Base-by-base conservation (phyloP, 805 yeast species). In the Suhomyces tanzawaensis region DNA sequence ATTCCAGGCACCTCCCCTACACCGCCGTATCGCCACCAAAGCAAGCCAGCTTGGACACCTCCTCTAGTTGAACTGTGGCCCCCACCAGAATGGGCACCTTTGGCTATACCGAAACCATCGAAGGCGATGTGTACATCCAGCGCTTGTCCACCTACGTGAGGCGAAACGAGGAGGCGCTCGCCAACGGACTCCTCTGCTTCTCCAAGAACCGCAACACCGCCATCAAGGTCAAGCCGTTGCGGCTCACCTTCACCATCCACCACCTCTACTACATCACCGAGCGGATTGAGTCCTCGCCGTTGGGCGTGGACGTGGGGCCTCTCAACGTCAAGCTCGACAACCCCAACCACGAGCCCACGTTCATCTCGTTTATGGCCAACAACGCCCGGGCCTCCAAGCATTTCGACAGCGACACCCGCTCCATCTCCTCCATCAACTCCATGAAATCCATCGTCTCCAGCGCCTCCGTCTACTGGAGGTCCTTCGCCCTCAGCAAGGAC, bases 191-290 rank as follows among this genome's bases (percentile, higher is more conserved):
- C 21, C 59, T 76, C 23, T 76, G 78, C 14, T 77, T 75, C 51
- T 71, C 75, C 47, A 76, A 74, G 46, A 54, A 46, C 27, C 45
- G 52, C 31, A 46, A 30, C 34, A 37, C 53, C 19, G 29, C 40
- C 15, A 26, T 57, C 19, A 62, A 57, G 37, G 52, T 57, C 26
- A 79, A 77, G 48, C 82, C 84, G 0, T 72, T 76, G 11, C 58
- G 85, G 41, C 61, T 81, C 16, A 72, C 76, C 11, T 62, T 81
- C 36, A 78, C 85, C 13, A 62, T 79, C 19, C 87, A 81, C 53
- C 86, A 81, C 53, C 62, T 81, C 19, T 81, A 77, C 51, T 81
- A 74, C 48, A 64, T 81, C 16, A 57, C 77, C n/a, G 84, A 79
- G 29, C 65, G 74, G 36, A 77, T 81, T 58, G 79, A 66, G 63